phyloP scores from a whole-genome alignment of 306 rosid genomes.

The Citrullus mucosospermus region DNA sequence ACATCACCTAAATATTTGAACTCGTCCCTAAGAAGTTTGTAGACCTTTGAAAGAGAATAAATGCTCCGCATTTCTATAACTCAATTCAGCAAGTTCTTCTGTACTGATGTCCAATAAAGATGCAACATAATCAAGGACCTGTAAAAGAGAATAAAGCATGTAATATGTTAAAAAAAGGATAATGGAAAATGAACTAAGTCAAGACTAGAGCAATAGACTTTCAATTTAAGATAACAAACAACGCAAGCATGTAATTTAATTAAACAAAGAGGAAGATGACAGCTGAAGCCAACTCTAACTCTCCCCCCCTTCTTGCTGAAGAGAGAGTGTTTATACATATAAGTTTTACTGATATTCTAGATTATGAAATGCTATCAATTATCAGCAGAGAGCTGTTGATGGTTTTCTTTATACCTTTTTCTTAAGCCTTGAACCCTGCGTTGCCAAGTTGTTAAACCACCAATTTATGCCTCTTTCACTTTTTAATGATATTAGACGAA shows the following conservation, averaged over 20 bases:
- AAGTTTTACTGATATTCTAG: not conserved
- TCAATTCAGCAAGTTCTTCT: slow-evolving; percentile 33
- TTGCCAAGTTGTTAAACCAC: not conserved
- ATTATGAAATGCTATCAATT: not conserved
- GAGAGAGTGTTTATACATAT: not conserved
- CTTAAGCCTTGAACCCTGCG: not conserved
- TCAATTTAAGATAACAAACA: not conserved
- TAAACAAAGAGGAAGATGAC: not conserved
- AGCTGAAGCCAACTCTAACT: not conserved
- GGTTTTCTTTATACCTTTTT: not conserved
- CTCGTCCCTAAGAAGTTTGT: not conserved
- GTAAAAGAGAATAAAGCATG: slow-evolving; percentile 3
- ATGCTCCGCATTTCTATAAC: slow-evolving; percentile 26
- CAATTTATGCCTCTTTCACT: not conserved
- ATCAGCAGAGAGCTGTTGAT: not conserved
- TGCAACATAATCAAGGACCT: slow-evolving; percentile 42
- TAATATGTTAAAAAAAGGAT: not conserved
- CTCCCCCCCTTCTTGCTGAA: not conserved
- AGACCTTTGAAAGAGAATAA: slow-evolving; percentile 23
- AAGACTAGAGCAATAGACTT: not conserved
- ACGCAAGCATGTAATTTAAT: not conserved
- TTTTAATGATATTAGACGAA: not conserved
- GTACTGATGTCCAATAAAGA: slow-evolving; percentile 31
- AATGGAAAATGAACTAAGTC: not conserved
- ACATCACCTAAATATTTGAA: not conserved